phyloP scores from a whole-genome alignment of 257 asterid species.

The Voacanga thouarsii region DNA sequence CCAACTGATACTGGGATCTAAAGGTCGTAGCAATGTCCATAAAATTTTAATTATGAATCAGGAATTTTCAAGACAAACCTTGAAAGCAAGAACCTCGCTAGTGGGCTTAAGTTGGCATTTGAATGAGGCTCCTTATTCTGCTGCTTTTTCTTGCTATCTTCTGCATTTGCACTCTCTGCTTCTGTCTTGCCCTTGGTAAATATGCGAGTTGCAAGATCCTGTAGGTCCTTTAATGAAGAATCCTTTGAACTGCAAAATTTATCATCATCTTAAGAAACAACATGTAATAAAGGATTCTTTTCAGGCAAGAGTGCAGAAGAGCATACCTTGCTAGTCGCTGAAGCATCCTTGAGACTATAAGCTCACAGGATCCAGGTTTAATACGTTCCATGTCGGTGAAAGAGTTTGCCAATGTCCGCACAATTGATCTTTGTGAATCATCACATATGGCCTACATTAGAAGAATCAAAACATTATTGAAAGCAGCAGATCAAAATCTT shows the following conservation, averaged over 20 bases:
- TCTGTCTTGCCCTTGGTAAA: conserved; percentile 62
- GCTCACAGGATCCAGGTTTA: conserved; percentile 78
- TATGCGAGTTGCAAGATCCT: conserved; percentile 66
- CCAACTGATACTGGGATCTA: background rate
- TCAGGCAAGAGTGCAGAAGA: conserved; percentile 6
- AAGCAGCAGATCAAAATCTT: background rate
- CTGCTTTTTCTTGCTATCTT: conserved; percentile 66
- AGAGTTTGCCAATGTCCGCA: conserved; percentile 57
- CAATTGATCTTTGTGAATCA: conserved; percentile 54
- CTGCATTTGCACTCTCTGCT: conserved; percentile 45
- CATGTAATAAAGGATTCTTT: background rate
- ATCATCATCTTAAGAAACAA: conserved; percentile 20
- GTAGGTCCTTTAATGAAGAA: conserved; percentile 73
- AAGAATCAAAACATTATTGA: background rate
- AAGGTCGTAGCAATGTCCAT: background rate
- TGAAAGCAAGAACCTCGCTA: conserved; percentile 97
- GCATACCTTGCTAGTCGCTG: conserved; percentile 80
- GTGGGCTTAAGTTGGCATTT: conserved; percentile 85
- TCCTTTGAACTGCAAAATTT: conserved; percentile 70
- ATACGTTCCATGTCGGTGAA: conserved; percentile 74
- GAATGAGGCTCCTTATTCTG: conserved; percentile 66
- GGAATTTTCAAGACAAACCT: conserved; percentile 49
- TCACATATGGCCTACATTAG: conserved; percentile 53
- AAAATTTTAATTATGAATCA: background rate
- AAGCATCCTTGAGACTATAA: conserved; percentile 69